Evolutionary conservation across 2,329 filamentous ascomycete genomes (phyloP).

Genomic region (Fragosphaeria purpurea): DNA sequence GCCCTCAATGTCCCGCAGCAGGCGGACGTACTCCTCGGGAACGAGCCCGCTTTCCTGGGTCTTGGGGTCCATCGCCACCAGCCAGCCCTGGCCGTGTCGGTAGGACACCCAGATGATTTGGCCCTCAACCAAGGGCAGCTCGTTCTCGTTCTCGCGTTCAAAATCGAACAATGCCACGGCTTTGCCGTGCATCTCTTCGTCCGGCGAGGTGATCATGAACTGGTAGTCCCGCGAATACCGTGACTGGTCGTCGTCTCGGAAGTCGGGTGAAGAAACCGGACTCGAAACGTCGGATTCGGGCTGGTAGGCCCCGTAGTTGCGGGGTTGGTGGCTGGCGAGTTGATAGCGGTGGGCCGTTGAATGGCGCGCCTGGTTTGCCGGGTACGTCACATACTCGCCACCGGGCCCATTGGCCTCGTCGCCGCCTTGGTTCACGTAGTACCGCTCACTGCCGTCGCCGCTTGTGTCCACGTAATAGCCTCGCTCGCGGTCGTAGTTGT

Average conservation of each 20-base stretch:
- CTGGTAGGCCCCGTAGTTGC: constrained; percentile 36
- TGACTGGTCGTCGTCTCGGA: constrained; percentile 56
- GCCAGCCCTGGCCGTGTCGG: constrained; percentile 90
- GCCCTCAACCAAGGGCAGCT: constrained; percentile 82
- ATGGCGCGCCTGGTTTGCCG: constrained; percentile 51
- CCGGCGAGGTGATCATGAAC: constrained; percentile 87
- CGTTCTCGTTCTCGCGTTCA: constrained; percentile 89
- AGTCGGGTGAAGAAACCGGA: constrained; percentile 47
- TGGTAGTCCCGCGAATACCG: constrained; percentile 87
- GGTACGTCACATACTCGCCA: constrained; percentile 73
- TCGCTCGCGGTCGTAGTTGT: constrained; percentile 48
- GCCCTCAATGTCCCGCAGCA: constrained; percentile 87
- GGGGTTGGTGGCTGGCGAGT: constrained; percentile 28
- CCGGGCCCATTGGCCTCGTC: constrained; percentile 70
- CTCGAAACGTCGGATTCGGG: constrained; percentile 51
- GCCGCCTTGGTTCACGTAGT: constrained; percentile 59
- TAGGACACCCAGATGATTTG: constrained; percentile 97
- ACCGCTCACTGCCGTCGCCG: constrained; percentile 62
- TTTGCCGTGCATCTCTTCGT: constrained; percentile 96
- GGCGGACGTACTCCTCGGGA: constrained; percentile 88
- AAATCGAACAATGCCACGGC: constrained; percentile 95
- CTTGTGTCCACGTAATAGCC: constrained; percentile 59
- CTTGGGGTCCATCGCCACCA: constrained; percentile 91
- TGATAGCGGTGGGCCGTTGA: constrained; percentile 37
- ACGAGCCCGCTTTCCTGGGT: constrained; percentile 91